Percentiles rank a stretch among this genome's conserved stretches.
These are phyloP conservation scores for Anacardium occidentale DNA, from an alignment of 345 rosid genomes.

Conservation along the genomic window DNA sequence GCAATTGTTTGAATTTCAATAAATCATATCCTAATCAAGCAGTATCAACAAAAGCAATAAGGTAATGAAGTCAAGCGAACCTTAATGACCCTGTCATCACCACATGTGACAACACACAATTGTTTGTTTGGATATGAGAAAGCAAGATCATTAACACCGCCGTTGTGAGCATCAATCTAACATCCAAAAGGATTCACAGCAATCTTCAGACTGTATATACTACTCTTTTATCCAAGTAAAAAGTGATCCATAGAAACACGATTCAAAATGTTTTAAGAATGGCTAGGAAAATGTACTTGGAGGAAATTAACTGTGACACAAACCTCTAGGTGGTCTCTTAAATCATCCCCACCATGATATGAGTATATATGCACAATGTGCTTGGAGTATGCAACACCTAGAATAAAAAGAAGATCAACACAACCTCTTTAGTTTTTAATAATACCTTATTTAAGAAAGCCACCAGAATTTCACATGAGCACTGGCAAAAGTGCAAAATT, in stretches of 20 bases:
- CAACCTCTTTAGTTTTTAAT: neutral
- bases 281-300: neutral
- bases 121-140: conserved; percentile 77
- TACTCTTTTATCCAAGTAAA: neutral
- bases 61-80: conserved; percentile 42
- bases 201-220: conserved; percentile 3
- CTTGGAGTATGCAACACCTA: conserved; percentile 91
- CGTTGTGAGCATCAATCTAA: conserved; percentile 87
- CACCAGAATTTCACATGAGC: conserved; percentile 9
- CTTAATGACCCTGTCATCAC: conserved; percentile 78
- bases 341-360: conserved; percentile 59
- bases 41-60: neutral
- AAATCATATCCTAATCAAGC: conserved; percentile 16
- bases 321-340: conserved; percentile 77
- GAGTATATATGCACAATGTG: conserved; percentile 75
- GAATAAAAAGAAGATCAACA: conserved; percentile 19
- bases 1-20: conserved; percentile 28
- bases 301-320: conserved; percentile 22
- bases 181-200: conserved; percentile 10
- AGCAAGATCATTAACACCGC: conserved; percentile 83
- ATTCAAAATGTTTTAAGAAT: conserved; percentile 1
- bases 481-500: neutral
- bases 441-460: neutral
- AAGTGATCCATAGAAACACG: neutral
- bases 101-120: conserved; percentile 68